These are phyloP conservation scores for Amylocarpus encephaloides DNA, from an alignment of 2,329 filamentous ascomycete genomes.

Conservation along the genomic window DNA sequence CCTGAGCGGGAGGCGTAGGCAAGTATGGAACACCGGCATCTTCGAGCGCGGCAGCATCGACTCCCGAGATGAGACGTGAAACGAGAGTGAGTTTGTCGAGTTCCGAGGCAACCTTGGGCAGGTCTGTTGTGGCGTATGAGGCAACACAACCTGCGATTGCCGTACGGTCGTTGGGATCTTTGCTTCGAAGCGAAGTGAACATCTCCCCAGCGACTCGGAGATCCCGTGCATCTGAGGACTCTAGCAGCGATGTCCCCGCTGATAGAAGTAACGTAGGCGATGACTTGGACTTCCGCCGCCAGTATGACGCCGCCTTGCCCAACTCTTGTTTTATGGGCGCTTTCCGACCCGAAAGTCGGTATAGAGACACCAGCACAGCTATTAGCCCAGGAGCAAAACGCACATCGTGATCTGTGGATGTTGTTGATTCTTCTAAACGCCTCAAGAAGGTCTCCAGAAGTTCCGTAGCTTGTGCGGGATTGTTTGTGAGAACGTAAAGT, in stretches of 20 bases:
- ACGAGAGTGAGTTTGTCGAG: slow-evolving; percentile 54
- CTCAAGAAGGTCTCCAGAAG: slow-evolving; percentile 70
- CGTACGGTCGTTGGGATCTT: slow-evolving; percentile 60
- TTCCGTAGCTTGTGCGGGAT: slow-evolving; percentile 66
- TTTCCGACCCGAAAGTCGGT: slow-evolving; percentile 68
- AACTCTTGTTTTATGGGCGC: slow-evolving; percentile 66
- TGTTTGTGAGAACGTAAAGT: slow-evolving; percentile 67
- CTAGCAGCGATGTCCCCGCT: slow-evolving; percentile 75
- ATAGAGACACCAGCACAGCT: slow-evolving; percentile 71
- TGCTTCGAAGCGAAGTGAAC: slow-evolving; percentile 64
- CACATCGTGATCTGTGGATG: slow-evolving; percentile 55
- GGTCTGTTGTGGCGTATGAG: slow-evolving; percentile 60
- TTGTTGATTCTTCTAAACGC: slow-evolving; percentile 57
- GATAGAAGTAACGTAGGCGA: slow-evolving; percentile 67
- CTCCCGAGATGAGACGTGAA: slow-evolving; percentile 51
- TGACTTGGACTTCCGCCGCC: slow-evolving; percentile 58
- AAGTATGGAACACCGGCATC: slow-evolving; percentile 55
- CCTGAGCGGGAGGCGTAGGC: slow-evolving; percentile 35
- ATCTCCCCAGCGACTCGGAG: slow-evolving; percentile 66
- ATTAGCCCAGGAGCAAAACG: slow-evolving; percentile 82
- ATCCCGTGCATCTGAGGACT: slow-evolving; percentile 64
- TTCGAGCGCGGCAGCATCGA: slow-evolving; percentile 58
- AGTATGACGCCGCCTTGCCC: slow-evolving; percentile 72
- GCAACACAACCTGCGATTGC: slow-evolving; percentile 82
- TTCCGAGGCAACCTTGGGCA: slow-evolving; percentile 48